Evolutionary conservation across 805 yeast genomes (phyloP).

Genomic region (Ogataea nakhonphanomensis): DNA sequence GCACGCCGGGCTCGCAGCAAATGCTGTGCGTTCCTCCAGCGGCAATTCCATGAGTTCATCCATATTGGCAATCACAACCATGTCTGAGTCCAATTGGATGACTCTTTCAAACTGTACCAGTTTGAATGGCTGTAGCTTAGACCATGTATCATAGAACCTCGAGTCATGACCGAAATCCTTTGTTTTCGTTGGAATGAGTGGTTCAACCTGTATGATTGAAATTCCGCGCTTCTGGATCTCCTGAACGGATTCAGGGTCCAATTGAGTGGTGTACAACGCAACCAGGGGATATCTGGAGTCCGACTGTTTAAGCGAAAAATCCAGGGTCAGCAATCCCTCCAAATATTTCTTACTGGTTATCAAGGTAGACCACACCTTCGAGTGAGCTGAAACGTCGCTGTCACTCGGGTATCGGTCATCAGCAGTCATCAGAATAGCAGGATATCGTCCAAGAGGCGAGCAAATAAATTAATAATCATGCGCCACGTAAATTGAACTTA

Average conservation of each 20-base stretch:
- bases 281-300: slow-evolving; percentile 49
- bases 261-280: slow-evolving; percentile 50
- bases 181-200: slow-evolving; percentile 40
- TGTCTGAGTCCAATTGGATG: slow-evolving; percentile 56
- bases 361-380: slow-evolving; percentile 51
- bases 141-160: slow-evolving; percentile 59
- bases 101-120: slow-evolving; percentile 50
- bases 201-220: slow-evolving; percentile 38
- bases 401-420: slow-evolving; percentile 17
- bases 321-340: slow-evolving; percentile 48
- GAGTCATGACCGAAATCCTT: slow-evolving; percentile 48
- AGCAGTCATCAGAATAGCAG: slow-evolving; percentile 10
- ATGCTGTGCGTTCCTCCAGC: slow-evolving; percentile 34
- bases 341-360: slow-evolving; percentile 51
- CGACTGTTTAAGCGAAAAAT: slow-evolving; percentile 41
- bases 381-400: slow-evolving; percentile 14
- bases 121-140: slow-evolving; percentile 54
- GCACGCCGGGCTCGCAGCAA: slow-evolving; percentile 62
- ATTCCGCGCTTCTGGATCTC: slow-evolving; percentile 40
- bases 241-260: slow-evolving; percentile 38
- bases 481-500: slow-evolving; percentile 1
- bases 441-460: not conserved
- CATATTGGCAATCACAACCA: slow-evolving; percentile 55
- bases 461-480: not conserved
- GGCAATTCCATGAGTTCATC: slow-evolving; percentile 54